These are phyloP conservation scores for Rheum nobile DNA, from an alignment of 148 eudicot species.

Conservation along the genomic window DNA sequence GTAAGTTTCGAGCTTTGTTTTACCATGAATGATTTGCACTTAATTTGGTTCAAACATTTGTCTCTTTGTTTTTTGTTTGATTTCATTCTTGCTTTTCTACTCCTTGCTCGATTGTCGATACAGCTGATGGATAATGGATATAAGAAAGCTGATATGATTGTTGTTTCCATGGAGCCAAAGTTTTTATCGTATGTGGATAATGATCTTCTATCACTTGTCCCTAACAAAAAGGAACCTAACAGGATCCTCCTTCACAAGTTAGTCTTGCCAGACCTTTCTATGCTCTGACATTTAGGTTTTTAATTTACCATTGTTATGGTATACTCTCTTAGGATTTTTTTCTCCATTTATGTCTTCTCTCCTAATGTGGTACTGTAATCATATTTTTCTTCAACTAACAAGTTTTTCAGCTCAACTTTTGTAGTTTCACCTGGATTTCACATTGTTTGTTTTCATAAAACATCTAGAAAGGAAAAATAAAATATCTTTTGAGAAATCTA, in stretches of 20 bases:
- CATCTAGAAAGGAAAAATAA: background rate
- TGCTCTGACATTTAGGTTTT: too few relatives aligned
- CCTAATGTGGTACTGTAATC: background rate
- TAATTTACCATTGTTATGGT: too few relatives aligned
- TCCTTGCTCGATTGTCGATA: slow-evolving; percentile 33
- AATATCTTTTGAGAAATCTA: background rate
- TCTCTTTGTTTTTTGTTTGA: background rate
- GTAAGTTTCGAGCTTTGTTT: slow-evolving; percentile 32
- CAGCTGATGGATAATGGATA: slow-evolving; percentile 84
- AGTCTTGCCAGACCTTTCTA: background rate
- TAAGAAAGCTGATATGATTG: slow-evolving; percentile 80
- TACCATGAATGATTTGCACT: background rate
- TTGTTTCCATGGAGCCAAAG: slow-evolving; percentile 79
- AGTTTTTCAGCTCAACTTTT: background rate
- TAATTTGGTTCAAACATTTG: background rate
- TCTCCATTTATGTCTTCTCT: too few relatives aligned
- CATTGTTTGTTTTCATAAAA: background rate
- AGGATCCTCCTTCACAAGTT: slow-evolving; percentile 70
- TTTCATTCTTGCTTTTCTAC: slow-evolving; percentile 7
- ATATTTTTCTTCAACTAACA: background rate
- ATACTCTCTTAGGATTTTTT: too few relatives aligned
- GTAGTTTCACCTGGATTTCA: background rate
- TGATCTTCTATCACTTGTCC: slow-evolving; percentile 48
- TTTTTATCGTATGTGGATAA: slow-evolving; percentile 63
- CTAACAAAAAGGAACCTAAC: slow-evolving; percentile 45